Conservation (phyloP, 225 moss, liverwort and hornwort species). For the Marchantia polymorpha region DNA sequence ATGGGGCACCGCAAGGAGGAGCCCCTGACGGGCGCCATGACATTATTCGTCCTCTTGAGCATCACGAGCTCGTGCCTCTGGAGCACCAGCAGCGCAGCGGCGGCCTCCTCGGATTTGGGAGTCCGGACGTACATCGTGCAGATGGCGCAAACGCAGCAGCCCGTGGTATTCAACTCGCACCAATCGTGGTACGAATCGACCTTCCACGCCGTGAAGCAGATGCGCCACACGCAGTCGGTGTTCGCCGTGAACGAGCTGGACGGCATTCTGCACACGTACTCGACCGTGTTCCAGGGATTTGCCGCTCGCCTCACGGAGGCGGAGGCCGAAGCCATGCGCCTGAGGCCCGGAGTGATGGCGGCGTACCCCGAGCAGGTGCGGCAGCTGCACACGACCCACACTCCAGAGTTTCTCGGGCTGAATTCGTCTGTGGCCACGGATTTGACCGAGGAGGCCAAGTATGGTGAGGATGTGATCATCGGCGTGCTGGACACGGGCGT, state of each 20-base stretch:
- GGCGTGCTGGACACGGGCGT: slow-evolving; percentile 82
- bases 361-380: slow-evolving; percentile 54
- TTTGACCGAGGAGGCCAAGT: slow-evolving; percentile 31
- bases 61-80: neutral
- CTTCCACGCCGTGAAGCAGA: slow-evolving; percentile 36
- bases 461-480: slow-evolving; percentile 76
- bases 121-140: slow-evolving; percentile 57
- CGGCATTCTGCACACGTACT: slow-evolving; percentile 54
- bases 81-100: neutral
- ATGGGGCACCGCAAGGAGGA: neutral
- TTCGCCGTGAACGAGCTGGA: slow-evolving; percentile 7
- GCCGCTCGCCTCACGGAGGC: slow-evolving; percentile 48
- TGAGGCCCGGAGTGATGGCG: slow-evolving; percentile 49
- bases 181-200: slow-evolving; percentile 52
- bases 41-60: neutral
- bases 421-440: slow-evolving; percentile 36
- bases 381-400: slow-evolving; percentile 69
- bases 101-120: neutral
- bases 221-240: neutral
- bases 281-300: slow-evolving; percentile 57
- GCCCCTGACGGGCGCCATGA: neutral
- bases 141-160: slow-evolving; percentile 37
- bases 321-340: slow-evolving; percentile 45
- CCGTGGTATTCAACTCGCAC: slow-evolving; percentile 32
- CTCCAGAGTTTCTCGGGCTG: slow-evolving; percentile 70